Evolutionary conservation across 176 grass and related monocot species (phyloP), one percentile per base, ranked within the genome.

Genomic region (Paspalum vaginatum): DNA sequence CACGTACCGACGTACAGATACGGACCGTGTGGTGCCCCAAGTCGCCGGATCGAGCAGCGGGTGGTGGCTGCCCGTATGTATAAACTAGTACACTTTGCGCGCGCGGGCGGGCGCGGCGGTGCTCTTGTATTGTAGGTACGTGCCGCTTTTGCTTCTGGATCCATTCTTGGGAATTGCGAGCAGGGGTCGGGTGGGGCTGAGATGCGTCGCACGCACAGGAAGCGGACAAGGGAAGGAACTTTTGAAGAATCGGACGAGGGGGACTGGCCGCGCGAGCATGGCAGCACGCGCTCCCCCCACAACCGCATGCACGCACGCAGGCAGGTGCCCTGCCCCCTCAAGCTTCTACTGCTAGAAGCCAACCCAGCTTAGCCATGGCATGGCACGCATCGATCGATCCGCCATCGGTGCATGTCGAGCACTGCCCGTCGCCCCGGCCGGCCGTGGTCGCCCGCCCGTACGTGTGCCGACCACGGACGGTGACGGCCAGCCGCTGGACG

Each of bases 121-220:
- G 22, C 12, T 42, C 39, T 18, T 9, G 68, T 15, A 45, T 5
- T 5, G 11, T 60, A 60, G 2, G 32, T 12, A 15, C 11, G 52
- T 45, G 61, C n/a, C n/a, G n/a, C 25, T 52, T 51, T 81, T 24
- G 82, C 65, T 82, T 89, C 66, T 82, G 72, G 83, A 86, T 89
- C 83, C 70, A n/a, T 54, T 61, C 83, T 90, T 40, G 83, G 83
- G 83, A 73, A 68, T 61, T 61, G 67, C 55, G 73, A 0, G 58
- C 57, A 3, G 56, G 7, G 8, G 55, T 20, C 6, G 43, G 22
- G 17, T 22, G 44, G 17, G 5, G 53, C 50, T 20, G 55, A 32
- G 55, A 32, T 32, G 32, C 32, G 3, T n/a, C 32, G 32, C 2
- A 73, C 12, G 22, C 68, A 58, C 71, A 72, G 40, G 82, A 85